A percentile compares a stretch with the other conserved stretches of the same genome.
phyloP scores from a whole-genome alignment of 495 filamentous ascomycete genomes.

The Geopyxis carbonaria region DNA sequence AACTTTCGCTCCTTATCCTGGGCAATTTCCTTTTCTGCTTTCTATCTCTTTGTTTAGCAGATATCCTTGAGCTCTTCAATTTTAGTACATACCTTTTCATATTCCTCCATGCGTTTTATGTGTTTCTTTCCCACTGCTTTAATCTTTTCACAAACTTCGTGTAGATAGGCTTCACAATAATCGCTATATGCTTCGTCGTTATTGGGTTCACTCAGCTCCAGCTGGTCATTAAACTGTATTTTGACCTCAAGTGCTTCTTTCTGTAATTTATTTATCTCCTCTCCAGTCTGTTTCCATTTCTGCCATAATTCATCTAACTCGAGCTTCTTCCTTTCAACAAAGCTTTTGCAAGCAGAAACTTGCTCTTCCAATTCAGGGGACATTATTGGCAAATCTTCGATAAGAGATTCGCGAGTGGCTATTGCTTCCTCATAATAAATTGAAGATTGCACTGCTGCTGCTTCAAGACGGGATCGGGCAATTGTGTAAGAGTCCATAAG shows the following conservation, averaged over 20 bases:
- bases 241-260: not conserved
- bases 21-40: too few relatives aligned
- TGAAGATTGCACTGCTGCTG: slow-evolving; percentile 9
- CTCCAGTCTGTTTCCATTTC: slow-evolving; percentile 3
- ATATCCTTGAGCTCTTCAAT: too few relatives aligned
- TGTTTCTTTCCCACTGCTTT: slow-evolving; percentile 15
- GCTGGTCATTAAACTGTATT: not conserved
- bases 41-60: too few relatives aligned
- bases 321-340: slow-evolving; percentile 7
- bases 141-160: slow-evolving; percentile 8
- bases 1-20: too few relatives aligned
- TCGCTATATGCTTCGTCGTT: slow-evolving; percentile 7
- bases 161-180: slow-evolving; percentile 3
- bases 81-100: slow-evolving; percentile 23
- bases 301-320: slow-evolving; percentile 9
- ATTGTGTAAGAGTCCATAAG: slow-evolving; percentile 16
- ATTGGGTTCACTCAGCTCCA: not conserved
- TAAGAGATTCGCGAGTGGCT: too few relatives aligned
- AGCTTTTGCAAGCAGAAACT: not conserved
- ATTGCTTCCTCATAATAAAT: not conserved
- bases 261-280: not conserved
- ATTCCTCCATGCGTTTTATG: slow-evolving; percentile 19
- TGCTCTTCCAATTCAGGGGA: slow-evolving; percentile 7
- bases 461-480: slow-evolving; percentile 14
- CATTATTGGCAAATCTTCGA: slow-evolving; percentile 9